Base-by-base conservation (phyloP, 371 early-diverging fungal genomes). In the Syncephalastrum sp. region DNA sequence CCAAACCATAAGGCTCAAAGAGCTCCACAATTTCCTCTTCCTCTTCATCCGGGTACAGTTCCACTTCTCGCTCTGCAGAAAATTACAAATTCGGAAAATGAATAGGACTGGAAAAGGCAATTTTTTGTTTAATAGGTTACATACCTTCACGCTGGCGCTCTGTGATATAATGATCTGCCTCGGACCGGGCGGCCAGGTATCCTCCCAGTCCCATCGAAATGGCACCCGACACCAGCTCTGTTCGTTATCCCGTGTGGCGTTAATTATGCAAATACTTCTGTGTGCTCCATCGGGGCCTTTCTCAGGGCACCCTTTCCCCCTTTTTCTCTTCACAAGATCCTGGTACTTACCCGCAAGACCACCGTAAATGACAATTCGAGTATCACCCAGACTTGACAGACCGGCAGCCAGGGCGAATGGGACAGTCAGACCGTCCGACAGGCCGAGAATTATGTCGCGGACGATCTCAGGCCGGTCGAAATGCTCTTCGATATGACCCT, bases 351-450 rank as follows among this genome's bases (percentile, higher is more conserved):
- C 81, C 44, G 87, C 86, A 16, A 86, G 72, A 53, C 90, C 88
- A 60, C 88, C 90, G 45, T 82, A 75, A 5, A 90, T 78, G 23
- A 90, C 90, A 51, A 88, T 54, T 27, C 74, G 69, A 7, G 81
- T 73, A 60, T 77, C 75, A 38, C 84, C 81, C 21, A 86, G 74
- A 17, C 83, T 75, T 21, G 86, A 75, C 42, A 90, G 74, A 47
- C 89, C 90, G 5, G 90, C 90, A 41, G 90, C 87, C 47, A 90
- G 71, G 19, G 90, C 90, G 71, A 90, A 90, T 13, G 90, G 90
- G 6, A 88, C 90, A 6, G 89, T 90, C 33, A 90, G 76, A 15
- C 90, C 90, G 61, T 88, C 90, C 4, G 88, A 83, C 21, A 90
- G 64, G 8, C 87, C 89, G 15, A 86, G 63, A 50, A 88, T 82